Conservation (phyloP, 805 yeast genomes). For the Priceomyces melissophilus region DNA sequence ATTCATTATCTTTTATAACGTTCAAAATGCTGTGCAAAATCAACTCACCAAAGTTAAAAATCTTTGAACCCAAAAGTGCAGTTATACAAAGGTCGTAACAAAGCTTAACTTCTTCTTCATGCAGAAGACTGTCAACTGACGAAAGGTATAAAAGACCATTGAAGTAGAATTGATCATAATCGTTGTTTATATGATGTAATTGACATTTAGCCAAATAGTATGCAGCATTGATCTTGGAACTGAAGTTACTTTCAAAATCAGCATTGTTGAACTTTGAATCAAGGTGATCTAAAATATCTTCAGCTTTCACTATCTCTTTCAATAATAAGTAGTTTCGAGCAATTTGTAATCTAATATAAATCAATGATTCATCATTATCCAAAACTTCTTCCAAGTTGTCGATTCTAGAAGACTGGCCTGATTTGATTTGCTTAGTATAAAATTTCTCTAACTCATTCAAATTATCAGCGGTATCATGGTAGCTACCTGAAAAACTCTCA, state of each 20-base stretch:
- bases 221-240: constrained; percentile 69
- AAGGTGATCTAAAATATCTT: constrained; percentile 62
- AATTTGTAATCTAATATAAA: constrained; percentile 54
- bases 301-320: constrained; percentile 53
- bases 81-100: constrained; percentile 75
- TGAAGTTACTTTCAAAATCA: constrained; percentile 24
- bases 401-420: constrained; percentile 23
- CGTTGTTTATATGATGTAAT: constrained; percentile 67
- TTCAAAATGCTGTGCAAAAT: constrained; percentile 81
- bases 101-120: constrained; percentile 42
- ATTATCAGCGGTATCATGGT: constrained; percentile 31
- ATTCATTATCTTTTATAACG: constrained; percentile 43
- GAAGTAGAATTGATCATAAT: constrained; percentile 77
- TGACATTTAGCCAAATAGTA: constrained; percentile 79
- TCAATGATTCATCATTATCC: constrained; percentile 53
- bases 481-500: constrained; percentile 35
- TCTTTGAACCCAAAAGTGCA: constrained; percentile 85
- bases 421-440: constrained; percentile 24
- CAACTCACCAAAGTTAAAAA: constrained; percentile 94
- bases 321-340: constrained; percentile 66
- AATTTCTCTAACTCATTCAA: constrained; percentile 30
- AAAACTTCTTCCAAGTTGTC: constrained; percentile 28
- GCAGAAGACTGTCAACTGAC: constrained; percentile 50
- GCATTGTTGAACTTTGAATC: constrained; percentile 51
- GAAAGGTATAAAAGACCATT: constrained; percentile 81